A percentile compares a stretch with the other conserved stretches of the same genome.
Conservation (phyloP, 441 rosid species). For the Dalechampia spathulata region DNA sequence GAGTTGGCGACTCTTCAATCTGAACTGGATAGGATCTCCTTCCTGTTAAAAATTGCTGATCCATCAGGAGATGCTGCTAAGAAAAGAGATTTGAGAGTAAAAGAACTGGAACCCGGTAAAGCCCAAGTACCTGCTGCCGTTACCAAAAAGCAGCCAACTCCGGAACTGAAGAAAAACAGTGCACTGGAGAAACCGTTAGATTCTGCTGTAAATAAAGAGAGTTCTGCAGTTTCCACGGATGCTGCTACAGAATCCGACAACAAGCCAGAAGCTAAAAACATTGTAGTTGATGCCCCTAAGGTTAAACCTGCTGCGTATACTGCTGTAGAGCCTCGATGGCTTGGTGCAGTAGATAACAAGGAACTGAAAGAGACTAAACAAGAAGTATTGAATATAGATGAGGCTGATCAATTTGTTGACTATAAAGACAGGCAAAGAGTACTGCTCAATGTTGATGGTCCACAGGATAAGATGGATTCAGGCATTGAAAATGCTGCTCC, state of each 20-base stretch:
- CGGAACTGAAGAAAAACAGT: constrained; percentile 28
- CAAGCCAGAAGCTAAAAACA: constrained; percentile 34
- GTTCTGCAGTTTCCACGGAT: constrained; percentile 18
- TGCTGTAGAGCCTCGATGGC: constrained; percentile 82
- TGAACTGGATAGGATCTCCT: constrained; percentile 60
- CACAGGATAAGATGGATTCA: constrained; percentile 17
- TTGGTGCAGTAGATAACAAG: constrained; percentile 63
- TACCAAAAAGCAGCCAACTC: constrained; percentile 25
- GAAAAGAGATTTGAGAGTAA: constrained; percentile 48
- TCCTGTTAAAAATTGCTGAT: constrained; percentile 86
- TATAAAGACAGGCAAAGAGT: constrained; percentile 76
- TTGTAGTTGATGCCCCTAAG: constrained; percentile 27
- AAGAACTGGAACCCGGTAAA: constrained; percentile 28
- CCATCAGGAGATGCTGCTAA: constrained; percentile 78
- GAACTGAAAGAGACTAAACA: constrained; percentile 34
- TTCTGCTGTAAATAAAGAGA: constrained; percentile 23
- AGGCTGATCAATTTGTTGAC: constrained; percentile 62
- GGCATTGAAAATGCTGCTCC: constrained; percentile 51
- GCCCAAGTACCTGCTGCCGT: constrained; percentile 23
- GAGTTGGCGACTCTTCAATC: constrained; percentile 66
- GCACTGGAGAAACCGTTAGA: constrained; percentile 26
- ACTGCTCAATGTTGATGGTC: constrained; percentile 22
- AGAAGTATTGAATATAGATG: constrained; percentile 31
- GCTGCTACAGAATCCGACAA: constrained; percentile 20
- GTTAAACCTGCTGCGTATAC: constrained; percentile 42